A percentile compares a stretch with the other conserved stretches of the same genome.
These are phyloP conservation scores for Aureobasidium sp. DNA, from an alignment of 2,329 filamentous ascomycete species.

Conservation along the genomic window DNA sequence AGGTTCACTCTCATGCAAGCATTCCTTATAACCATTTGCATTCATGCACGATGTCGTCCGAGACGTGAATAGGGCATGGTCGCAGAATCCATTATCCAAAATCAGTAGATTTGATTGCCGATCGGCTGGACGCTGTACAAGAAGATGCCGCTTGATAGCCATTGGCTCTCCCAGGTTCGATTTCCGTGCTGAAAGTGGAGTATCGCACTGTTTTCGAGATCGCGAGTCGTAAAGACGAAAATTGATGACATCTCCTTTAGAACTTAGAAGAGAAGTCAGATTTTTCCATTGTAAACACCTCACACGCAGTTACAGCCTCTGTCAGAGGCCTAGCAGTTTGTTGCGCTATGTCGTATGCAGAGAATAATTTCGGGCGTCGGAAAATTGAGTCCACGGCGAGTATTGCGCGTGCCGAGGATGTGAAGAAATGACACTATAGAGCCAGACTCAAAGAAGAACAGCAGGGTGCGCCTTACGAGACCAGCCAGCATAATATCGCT, in stretches of 20 bases:
- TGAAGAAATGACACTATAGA: not conserved
- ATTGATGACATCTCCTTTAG: not conserved
- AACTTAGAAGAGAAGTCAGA: too few species aligned
- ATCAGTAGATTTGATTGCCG: not conserved
- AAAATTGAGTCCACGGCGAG: not conserved
- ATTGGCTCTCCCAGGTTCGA: not conserved
- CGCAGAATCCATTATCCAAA: not conserved
- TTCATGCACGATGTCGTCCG: not conserved
- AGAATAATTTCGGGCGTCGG: not conserved
- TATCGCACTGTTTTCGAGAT: constrained; percentile 2
- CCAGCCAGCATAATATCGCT: too few species aligned
- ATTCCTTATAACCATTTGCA: not conserved
- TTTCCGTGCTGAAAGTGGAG: constrained; percentile 7
- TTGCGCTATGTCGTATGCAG: not conserved
- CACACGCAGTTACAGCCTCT: not conserved
- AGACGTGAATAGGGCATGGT: not conserved
- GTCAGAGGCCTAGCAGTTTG: not conserved
- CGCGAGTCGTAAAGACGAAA: not conserved
- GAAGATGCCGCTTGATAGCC: not conserved
- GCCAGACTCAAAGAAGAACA: not conserved
- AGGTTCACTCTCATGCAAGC: not conserved
- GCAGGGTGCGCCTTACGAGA: not conserved
- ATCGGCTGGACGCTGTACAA: constrained; percentile 6
- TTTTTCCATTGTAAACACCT: not conserved
- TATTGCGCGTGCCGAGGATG: not conserved